phyloP scores from a whole-genome alignment of 2,329 filamentous ascomycete genomes.

The Geosmithia morbida region DNA sequence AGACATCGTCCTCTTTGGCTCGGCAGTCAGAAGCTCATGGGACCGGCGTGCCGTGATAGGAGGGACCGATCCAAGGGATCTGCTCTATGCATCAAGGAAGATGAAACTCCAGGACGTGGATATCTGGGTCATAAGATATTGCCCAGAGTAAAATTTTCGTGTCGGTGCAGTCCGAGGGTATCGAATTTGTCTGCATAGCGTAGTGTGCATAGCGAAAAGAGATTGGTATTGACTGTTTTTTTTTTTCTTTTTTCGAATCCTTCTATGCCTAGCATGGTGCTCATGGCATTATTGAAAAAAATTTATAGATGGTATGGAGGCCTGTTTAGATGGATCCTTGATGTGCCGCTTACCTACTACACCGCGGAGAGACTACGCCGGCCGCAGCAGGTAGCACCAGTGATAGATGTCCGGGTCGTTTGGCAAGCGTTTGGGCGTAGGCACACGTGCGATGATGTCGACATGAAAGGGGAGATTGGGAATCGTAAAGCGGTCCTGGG shows the following conservation, averaged over 20 bases:
- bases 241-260: not conserved
- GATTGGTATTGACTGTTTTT: not conserved
- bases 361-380: constrained; percentile 4
- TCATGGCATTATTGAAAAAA: not conserved
- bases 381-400: constrained; percentile 27
- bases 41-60: not conserved
- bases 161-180: not conserved
- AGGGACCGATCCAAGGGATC: not conserved
- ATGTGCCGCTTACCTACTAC: not conserved
- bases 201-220: not conserved
- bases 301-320: constrained; percentile 1
- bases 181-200: not conserved
- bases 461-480: constrained; percentile 23
- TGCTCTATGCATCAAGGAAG: not conserved
- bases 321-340: not conserved
- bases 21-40: not conserved
- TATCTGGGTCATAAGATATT: too few species aligned
- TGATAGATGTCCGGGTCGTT: constrained; percentile 31
- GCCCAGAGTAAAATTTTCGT: not conserved
- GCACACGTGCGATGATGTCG: constrained; percentile 24
- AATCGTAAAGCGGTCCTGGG: constrained; percentile 22
- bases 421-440: constrained; percentile 21
- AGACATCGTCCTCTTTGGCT: not conserved
- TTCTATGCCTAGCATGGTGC: not conserved
- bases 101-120: too few species aligned